phyloP scores from a whole-genome alignment of 495 filamentous ascomycete genomes.

The Achaetomiella virescens region DNA sequence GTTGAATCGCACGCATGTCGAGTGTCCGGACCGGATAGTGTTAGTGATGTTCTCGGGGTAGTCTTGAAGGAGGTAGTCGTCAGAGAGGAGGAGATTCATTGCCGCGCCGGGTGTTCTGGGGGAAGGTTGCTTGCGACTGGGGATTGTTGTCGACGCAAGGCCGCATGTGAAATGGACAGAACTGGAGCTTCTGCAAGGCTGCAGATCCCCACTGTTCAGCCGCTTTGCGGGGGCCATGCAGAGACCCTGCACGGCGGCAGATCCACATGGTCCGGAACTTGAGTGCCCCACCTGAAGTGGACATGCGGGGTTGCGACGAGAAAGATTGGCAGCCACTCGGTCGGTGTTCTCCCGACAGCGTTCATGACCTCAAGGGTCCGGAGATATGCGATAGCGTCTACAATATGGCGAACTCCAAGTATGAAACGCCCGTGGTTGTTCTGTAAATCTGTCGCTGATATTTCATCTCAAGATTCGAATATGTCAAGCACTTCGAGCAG shows the following conservation, averaged over 20 bases:
- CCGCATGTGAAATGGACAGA: not conserved
- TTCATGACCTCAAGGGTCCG: no score
- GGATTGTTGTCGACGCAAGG: not conserved
- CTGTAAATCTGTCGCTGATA: not conserved
- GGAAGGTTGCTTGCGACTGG: not conserved
- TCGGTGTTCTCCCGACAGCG: no score
- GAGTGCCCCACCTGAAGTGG: not conserved
- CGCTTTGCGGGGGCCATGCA: not conserved
- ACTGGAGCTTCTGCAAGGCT: constrained; percentile 14
- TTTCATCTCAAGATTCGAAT: constrained; percentile 59
- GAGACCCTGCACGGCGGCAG: no score
- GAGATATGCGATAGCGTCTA: no score
- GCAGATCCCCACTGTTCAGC: constrained; percentile 9
- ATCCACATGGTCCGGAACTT: not conserved
- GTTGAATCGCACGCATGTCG: constrained; percentile 76
- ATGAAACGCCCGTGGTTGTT: not conserved
- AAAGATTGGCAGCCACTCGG: not conserved
- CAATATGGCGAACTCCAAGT: constrained; percentile 47
- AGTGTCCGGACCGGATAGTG: constrained; percentile 67
- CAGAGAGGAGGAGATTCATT: constrained; percentile 49
- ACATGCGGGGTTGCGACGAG: not conserved
- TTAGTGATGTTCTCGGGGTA: constrained; percentile 85
- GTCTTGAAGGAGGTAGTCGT: constrained; percentile 75
- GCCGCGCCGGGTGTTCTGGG: not conserved
- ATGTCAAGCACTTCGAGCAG: constrained; percentile 85